Base-by-base conservation (phyloP, 768 basidiomycete genomes). In the Cubamyces lactineus region DNA sequence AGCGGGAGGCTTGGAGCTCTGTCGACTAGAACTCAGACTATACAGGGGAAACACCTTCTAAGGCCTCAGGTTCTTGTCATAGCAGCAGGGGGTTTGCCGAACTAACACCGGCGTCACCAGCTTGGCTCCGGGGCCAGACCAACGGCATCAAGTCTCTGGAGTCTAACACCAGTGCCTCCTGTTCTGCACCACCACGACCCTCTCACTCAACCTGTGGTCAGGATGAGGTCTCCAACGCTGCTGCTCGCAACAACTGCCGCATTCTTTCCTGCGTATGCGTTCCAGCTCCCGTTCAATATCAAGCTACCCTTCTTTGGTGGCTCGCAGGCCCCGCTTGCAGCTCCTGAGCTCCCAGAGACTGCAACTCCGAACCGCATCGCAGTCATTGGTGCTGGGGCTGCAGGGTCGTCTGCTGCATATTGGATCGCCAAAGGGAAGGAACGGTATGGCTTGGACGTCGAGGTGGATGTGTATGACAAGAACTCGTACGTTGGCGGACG, bases 381-480 rank as follows among this genome's bases (percentile, higher is more conserved):
- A 8, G 86, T 97, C 69, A 84, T 97, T 56, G 95, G 95, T 17
- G 94, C 95, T 0, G 95, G 95, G 26, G 94, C 95, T 15, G 92
- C 81, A 11, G 95, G 95, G 9, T 85, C 84, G 16, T 89, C 92
- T 24, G 91, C 94, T 21, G 93, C 86, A 2, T 91, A 85, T 70
- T 91, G 94, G 88, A 86, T 96, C 55, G 82, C 84, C 19, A 89
- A 89, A 71, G 91, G 89, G 26, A 87, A 88, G 67, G 81, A 90
- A 65, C 79, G 89, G 24, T 86, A 81, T 59, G 86, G 83, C 2
- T 66, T 92, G 38, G 80, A 89, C 58, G 79, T 92, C 3, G 86
- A 91, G 53, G 80, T 97, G 15, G 93, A 96, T 68, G 83, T 97
- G 4, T 96, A 90, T 72, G 95, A 98, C 65, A 82, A 82, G 66